Evolutionary conservation across 139 green algal species (phyloP).

Genomic region (Pedinophyceae sp.): DNA sequence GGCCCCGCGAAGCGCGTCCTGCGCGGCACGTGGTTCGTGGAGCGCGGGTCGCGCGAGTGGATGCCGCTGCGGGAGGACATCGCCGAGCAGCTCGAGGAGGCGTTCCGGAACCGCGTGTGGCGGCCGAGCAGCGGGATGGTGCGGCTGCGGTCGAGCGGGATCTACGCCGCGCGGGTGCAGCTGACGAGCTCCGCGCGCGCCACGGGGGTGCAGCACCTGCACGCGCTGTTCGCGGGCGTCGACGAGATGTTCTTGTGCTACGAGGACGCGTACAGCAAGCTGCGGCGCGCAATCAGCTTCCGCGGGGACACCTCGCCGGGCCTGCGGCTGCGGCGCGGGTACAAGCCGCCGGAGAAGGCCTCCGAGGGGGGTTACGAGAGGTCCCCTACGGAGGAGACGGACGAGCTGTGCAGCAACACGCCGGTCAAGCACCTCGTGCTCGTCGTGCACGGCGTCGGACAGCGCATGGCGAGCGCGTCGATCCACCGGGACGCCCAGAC

Average conservation of each 20-base stretch:
- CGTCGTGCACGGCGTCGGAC: conserved; percentile 60
- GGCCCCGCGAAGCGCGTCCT: background rate
- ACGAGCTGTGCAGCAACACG: background rate
- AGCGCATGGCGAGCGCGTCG: conserved; percentile 34
- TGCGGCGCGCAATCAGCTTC: conserved; percentile 4
- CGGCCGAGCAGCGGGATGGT: background rate
- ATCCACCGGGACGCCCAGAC: conserved; percentile 31
- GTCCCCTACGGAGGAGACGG: background rate
- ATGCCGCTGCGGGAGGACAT: conserved; percentile 17
- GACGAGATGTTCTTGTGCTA: conserved; percentile 22
- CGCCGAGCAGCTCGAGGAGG: conserved; percentile 36
- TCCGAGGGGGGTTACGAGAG: background rate
- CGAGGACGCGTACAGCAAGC: conserved; percentile 6
- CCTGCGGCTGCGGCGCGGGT: conserved; percentile 15
- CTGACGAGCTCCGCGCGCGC: conserved; percentile 8
- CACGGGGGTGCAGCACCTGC: too few relatives aligned
- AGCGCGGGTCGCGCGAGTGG: background rate
- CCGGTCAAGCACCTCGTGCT: conserved; percentile 34
- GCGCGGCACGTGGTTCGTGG: background rate
- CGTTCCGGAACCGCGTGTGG: background rate
- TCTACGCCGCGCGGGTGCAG: conserved; percentile 21
- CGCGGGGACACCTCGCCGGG: conserved; percentile 8
- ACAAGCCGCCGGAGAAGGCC: conserved; percentile 1
- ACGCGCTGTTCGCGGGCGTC: background rate
- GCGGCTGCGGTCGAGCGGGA: background rate